Conservation (phyloP, 2,329 filamentous ascomycete genomes). For the Ceratocystis ficicola region DNA sequence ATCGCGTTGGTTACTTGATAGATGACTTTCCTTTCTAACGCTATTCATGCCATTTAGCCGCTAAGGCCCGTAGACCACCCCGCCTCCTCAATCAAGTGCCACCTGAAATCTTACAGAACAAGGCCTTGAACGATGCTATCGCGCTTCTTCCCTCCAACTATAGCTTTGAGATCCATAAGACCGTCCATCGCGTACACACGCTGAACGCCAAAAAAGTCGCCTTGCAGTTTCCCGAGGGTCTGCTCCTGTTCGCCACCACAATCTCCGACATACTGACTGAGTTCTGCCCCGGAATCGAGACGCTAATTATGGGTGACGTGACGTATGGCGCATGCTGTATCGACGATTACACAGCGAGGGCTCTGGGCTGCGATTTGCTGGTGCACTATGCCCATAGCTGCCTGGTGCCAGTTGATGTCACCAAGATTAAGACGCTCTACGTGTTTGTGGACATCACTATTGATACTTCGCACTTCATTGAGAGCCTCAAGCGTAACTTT, state of each 20-base stretch:
- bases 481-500: constrained; percentile 82
- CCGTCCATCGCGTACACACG: constrained; percentile 81
- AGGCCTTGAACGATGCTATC: constrained; percentile 77
- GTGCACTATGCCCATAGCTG: constrained; percentile 97
- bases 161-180: constrained; percentile 97
- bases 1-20: no score
- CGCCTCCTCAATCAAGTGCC: constrained; percentile 87
- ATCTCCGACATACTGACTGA: constrained; percentile 92
- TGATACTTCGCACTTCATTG: constrained; percentile 74
- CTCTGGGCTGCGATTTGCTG: constrained; percentile 83
- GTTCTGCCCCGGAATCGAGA: constrained; percentile 85
- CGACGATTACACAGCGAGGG: constrained; percentile 91
- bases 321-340: constrained; percentile 98
- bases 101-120: constrained; percentile 70
- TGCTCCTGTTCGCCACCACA: constrained; percentile 90
- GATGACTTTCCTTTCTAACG: no score
- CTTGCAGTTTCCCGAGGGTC: constrained; percentile 92
- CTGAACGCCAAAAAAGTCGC: constrained; percentile 71
- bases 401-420: constrained; percentile 89
- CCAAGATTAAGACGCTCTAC: constrained; percentile 92
- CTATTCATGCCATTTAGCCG: constrained; percentile 38
- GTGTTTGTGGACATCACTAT: constrained; percentile 98
- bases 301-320: constrained; percentile 97
- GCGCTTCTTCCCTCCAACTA: constrained; percentile 86
- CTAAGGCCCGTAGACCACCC: constrained; percentile 58